These are phyloP conservation scores for Tremella yokohamensis DNA, from an alignment of 768 basidiomycete genomes.

Conservation along the genomic window DNA sequence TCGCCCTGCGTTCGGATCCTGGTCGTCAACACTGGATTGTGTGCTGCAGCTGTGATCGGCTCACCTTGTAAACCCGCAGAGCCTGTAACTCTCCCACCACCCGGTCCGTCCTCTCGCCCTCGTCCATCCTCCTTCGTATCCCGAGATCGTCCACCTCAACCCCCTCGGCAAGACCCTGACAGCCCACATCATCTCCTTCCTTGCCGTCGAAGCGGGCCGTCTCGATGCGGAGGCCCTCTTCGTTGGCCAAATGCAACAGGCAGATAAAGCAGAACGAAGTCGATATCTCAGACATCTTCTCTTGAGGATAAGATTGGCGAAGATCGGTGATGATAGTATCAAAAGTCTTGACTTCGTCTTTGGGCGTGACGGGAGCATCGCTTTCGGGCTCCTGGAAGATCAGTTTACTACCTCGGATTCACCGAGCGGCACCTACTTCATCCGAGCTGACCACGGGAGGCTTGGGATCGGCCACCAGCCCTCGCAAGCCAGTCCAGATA, in stretches of 20 bases:
- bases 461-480: conserved; percentile 58
- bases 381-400: background rate
- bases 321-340: conserved; percentile 72
- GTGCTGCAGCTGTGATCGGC: conserved; percentile 8
- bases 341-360: conserved; percentile 47
- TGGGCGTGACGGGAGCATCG: conserved; percentile 24
- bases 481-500: conserved; percentile 86
- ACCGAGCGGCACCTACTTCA: conserved; percentile 19
- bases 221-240: conserved; percentile 82
- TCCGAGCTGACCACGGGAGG: background rate
- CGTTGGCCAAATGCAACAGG: conserved; percentile 90
- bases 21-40: background rate
- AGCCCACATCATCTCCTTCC: conserved; percentile 43
- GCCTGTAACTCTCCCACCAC: conserved; percentile 49
- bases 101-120: conserved; percentile 37
- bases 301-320: conserved; percentile 74
- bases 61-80: conserved; percentile 46
- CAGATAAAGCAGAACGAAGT: conserved; percentile 99
- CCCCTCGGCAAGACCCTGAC: conserved; percentile 29
- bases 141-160: background rate
- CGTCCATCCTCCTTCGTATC: conserved; percentile 24
- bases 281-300: conserved; percentile 97
- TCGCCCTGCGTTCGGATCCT: conserved; percentile 38
- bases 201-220: conserved; percentile 46
- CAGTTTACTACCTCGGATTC: background rate